Percentiles rank a stretch among this genome's conserved stretches.
phyloP scores from a whole-genome alignment of 345 rosid genomes.

The Citrus maxima region DNA sequence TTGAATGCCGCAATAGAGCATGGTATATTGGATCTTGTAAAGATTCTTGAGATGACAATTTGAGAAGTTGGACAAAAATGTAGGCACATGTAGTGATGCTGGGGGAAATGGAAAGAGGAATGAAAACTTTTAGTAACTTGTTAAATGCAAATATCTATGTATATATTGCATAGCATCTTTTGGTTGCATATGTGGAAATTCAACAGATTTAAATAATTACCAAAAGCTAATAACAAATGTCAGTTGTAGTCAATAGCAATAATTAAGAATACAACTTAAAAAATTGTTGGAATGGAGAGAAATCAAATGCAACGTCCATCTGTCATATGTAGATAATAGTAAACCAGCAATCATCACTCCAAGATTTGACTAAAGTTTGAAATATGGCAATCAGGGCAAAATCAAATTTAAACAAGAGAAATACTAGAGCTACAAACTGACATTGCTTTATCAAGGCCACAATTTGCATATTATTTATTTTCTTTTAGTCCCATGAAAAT shows the following conservation, averaged over 20 bases:
- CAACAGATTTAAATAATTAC: not conserved
- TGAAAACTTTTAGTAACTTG: not conserved
- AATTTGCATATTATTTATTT: no score
- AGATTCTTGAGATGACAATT: constrained; percentile 65
- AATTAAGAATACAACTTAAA: not conserved
- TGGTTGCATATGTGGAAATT: not conserved
- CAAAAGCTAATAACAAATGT: not conserved
- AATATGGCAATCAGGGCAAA: not conserved
- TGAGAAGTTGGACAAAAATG: constrained; percentile 63
- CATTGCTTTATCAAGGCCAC: not conserved
- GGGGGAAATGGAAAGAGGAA: not conserved
- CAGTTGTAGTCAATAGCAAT: not conserved
- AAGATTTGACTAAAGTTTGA: not conserved
- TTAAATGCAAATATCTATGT: not conserved
- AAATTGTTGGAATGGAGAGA: not conserved
- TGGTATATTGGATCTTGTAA: constrained; percentile 66
- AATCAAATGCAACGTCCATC: not conserved
- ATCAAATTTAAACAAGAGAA: not conserved
- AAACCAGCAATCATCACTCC: not conserved
- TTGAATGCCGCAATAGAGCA: constrained; percentile 43
- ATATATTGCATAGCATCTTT: not conserved
- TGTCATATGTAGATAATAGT: no score
- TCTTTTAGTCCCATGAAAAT: not conserved
- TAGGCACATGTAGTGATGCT: constrained; percentile 59
- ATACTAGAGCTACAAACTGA: not conserved